Base-by-base conservation (phyloP, 225 moss, liverwort and hornwort species). In the Pseudoscleropodium purum region DNA sequence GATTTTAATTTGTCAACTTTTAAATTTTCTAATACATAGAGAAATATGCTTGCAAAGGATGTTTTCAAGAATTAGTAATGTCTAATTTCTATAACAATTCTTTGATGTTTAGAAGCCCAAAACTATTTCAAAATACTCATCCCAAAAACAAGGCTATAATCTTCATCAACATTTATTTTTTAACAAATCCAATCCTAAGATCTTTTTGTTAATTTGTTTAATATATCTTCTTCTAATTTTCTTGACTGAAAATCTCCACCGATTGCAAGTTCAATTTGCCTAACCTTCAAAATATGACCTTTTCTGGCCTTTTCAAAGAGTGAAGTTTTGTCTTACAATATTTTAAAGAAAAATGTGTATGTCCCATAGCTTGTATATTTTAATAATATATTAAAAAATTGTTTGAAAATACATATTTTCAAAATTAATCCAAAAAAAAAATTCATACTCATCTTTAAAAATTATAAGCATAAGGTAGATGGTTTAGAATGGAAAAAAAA, bases 391-490 rank as follows among this genome's bases (percentile, higher is more conserved):
- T 70, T 39, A 8, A 3, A 25, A 39, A 70, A 25, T 26, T 3
- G 1, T 0, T 41, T 9, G 9, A 41, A 3, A 16, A 15, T 26
- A 0, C 9, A 2, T 41, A 1, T 27, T 72, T 41, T 25, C 0
- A 15, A 25, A 27, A 9, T 41, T 26, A 26, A 26, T 9, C 5
- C 8, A 41, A 72, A 70, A 41, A 72, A 70, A 41, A 41, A 39
- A 1, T 25, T 39, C 14, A 39, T 13, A 5, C 11, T 23, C 21
- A 12, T n/a, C n/a, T n/a, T 23, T 0, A 11, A 23, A 68, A 72
- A 8, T 26, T 15, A 26, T 26, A 41, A 41, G 8, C 5, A 9
- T 0, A 27, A 43, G 2, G 3, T 3, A 57, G 3, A 20, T 16
- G 0, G 5, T 16, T 26, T 5, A 25, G 3, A 72, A 70, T 39